Percentiles rank a stretch among this genome's conserved stretches.
These are phyloP conservation scores for Beauveria sp. DNA, from an alignment of 2,329 filamentous ascomycete species.

Conservation along the genomic window DNA sequence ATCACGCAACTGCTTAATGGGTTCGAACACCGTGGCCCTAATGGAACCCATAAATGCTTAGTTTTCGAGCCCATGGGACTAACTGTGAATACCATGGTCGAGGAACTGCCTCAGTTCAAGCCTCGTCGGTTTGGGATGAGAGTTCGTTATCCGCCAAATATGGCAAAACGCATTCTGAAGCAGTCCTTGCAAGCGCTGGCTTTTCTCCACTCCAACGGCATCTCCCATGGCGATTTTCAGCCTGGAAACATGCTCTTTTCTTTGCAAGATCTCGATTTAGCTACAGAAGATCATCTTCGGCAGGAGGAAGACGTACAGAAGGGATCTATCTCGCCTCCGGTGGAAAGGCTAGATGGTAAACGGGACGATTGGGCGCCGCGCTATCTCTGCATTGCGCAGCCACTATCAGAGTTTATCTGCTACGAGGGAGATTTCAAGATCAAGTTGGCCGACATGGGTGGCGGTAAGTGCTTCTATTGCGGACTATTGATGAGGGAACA, in stretches of 20 bases:
- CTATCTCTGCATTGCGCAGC: conserved; percentile 23
- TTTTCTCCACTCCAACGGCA: conserved; percentile 29
- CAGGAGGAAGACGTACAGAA: conserved; percentile 19
- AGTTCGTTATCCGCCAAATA: conserved; percentile 30
- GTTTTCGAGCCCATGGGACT: conserved; percentile 27
- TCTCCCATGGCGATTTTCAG: conserved; percentile 33
- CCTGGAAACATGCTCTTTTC: conserved; percentile 30
- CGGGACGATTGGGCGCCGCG: conserved; percentile 21
- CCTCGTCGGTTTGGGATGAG: conserved; percentile 17
- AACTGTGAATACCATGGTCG: conserved; percentile 30
- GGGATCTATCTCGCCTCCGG: conserved; percentile 18
- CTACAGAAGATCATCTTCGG: conserved; percentile 17
- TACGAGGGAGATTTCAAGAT: conserved; percentile 20
- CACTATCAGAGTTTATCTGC: conserved; percentile 17
- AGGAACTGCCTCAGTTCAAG: conserved; percentile 26
- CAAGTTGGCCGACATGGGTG: conserved; percentile 25
- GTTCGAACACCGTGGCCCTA: conserved; percentile 25
- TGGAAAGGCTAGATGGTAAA: conserved; percentile 24
- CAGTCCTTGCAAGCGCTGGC: conserved; percentile 30
- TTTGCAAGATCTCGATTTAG: conserved; percentile 21
- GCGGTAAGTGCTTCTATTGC: conserved; percentile 18
- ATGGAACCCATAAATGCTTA: conserved; percentile 25
- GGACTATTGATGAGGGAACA: neutral
- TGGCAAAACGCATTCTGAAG: conserved; percentile 34
- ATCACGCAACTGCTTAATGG: conserved; percentile 23